These are phyloP conservation scores for Arthrobotrys entomopaga DNA, from an alignment of 2,329 filamentous ascomycete species.

Conservation along the genomic window DNA sequence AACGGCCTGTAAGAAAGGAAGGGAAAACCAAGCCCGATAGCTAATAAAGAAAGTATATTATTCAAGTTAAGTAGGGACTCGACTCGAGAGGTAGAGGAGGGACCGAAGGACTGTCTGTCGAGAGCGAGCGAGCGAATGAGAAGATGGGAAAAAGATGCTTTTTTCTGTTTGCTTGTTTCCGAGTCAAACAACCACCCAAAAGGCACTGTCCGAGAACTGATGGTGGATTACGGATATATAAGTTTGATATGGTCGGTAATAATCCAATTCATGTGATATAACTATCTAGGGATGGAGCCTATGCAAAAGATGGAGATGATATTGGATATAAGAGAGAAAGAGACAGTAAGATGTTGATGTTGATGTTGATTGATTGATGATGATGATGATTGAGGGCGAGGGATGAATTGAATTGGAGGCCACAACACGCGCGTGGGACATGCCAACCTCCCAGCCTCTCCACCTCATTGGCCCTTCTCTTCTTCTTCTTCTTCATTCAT, in stretches of 20 bases:
- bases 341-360: too few species aligned
- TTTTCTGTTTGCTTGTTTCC: constrained; percentile 24
- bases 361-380: constrained; percentile 10
- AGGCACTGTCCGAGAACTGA: constrained; percentile 11
- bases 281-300: too few species aligned
- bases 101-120: constrained; percentile 14
- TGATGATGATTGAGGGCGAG: background rate
- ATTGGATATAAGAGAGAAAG: background rate
- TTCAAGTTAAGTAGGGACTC: too few species aligned
- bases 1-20: background rate
- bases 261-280: too few species aligned
- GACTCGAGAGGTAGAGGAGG: constrained; percentile 5
- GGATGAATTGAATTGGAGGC: constrained; percentile 2
- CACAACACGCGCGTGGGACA: constrained; percentile 6
- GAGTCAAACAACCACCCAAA: constrained; percentile 12
- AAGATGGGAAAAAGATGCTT: constrained; percentile 9
- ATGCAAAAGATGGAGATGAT: background rate
- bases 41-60: background rate
- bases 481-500: too few species aligned
- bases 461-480: constrained; percentile 6
- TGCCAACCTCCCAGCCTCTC: constrained; percentile 4
- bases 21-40: background rate
- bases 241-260: too few species aligned
- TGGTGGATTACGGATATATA: background rate
- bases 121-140: constrained; percentile 25